A percentile compares a stretch with the other conserved stretches of the same genome.
These are phyloP conservation scores for Backusella tuberculispora DNA, from an alignment of 192 early-diverging fungal species.

Conservation along the genomic window DNA sequence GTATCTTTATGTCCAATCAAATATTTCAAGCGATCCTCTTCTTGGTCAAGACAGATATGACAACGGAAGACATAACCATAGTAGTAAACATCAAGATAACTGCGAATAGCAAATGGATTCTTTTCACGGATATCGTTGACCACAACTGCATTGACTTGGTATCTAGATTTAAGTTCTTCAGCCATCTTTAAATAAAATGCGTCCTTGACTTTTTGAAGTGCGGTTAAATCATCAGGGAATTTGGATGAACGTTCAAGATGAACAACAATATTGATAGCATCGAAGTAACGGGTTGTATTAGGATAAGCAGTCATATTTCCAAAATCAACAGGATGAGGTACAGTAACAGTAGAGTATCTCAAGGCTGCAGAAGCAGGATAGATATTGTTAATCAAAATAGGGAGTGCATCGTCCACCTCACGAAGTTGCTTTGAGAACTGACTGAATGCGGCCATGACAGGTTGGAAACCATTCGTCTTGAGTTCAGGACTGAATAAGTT, in stretches of 20 bases:
- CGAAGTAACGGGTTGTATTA: slow-evolving; percentile 60
- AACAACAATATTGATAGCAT: slow-evolving; percentile 77
- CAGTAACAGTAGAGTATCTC: slow-evolving; percentile 74
- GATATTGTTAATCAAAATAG: slow-evolving; percentile 65
- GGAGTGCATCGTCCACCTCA: slow-evolving; percentile 64
- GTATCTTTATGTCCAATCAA: slow-evolving; percentile 56
- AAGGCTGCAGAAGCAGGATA: slow-evolving; percentile 63
- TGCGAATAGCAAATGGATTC: slow-evolving; percentile 40
- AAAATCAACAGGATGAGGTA: slow-evolving; percentile 68
- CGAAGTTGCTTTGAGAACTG: slow-evolving; percentile 65
- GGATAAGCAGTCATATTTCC: slow-evolving; percentile 46
- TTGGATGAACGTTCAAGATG: slow-evolving; percentile 82
- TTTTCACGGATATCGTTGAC: slow-evolving; percentile 58
- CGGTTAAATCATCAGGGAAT: slow-evolving; percentile 89
- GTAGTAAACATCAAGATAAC: slow-evolving; percentile 74
- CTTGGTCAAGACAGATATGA: slow-evolving; percentile 72
- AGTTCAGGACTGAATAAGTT: slow-evolving; percentile 48
- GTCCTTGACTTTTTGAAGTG: slow-evolving; percentile 88
- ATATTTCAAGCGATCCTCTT: slow-evolving; percentile 62
- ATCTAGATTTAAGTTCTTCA: slow-evolving; percentile 57
- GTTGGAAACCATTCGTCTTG: slow-evolving; percentile 61
- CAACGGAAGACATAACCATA: slow-evolving; percentile 83
- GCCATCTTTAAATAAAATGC: slow-evolving; percentile 85
- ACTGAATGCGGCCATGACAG: slow-evolving; percentile 68
- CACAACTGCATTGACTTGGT: slow-evolving; percentile 49